Percentiles rank a stretch among this genome's conserved stretches.
These are phyloP conservation scores for Aureococcus anophagefferens DNA, from an alignment of 108 stramenopile genomes.

Conservation along the genomic window DNA sequence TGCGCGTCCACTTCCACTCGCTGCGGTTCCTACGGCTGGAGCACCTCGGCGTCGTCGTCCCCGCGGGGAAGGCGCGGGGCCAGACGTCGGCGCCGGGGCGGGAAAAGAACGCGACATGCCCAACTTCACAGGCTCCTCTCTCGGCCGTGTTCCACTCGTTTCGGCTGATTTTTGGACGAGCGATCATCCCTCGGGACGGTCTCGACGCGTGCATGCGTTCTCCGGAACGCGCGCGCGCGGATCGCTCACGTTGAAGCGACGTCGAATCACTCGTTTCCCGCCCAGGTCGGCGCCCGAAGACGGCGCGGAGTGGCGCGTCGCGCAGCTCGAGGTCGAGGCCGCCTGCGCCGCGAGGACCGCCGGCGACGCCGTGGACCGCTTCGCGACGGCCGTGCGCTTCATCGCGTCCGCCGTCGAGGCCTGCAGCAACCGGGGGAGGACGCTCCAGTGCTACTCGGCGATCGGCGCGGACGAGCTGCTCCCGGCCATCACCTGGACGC, in stretches of 20 bases:
- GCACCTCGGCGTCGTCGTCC: neutral
- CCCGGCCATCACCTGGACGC: neutral
- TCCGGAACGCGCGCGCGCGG: too few relatives aligned
- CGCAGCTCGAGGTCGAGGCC: neutral
- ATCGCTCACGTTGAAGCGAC: too few relatives aligned
- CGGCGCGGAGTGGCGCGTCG: neutral
- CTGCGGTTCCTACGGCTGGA: neutral
- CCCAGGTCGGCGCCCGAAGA: neutral
- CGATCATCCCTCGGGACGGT: too few relatives aligned
- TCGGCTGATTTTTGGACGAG: too few relatives aligned
- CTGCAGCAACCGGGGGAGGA: neutral
- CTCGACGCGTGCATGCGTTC: too few relatives aligned
- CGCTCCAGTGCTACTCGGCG: neutral
- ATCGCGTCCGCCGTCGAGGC: neutral
- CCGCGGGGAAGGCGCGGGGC: too few relatives aligned
- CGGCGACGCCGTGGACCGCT: neutral
- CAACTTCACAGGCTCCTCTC: too few relatives aligned
- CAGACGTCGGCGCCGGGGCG: too few relatives aligned
- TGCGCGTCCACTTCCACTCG: neutral
- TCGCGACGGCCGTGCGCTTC: neutral
- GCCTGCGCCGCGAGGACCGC: neutral
- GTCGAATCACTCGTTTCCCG: too few relatives aligned
- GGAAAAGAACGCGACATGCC: too few relatives aligned
- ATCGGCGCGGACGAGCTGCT: constrained; percentile 11
- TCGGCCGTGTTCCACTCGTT: too few relatives aligned